Percentiles rank a stretch among this genome's conserved stretches.
Conservation (phyloP, 2,329 filamentous ascomycete genomes). For the Claviceps sp. region DNA sequence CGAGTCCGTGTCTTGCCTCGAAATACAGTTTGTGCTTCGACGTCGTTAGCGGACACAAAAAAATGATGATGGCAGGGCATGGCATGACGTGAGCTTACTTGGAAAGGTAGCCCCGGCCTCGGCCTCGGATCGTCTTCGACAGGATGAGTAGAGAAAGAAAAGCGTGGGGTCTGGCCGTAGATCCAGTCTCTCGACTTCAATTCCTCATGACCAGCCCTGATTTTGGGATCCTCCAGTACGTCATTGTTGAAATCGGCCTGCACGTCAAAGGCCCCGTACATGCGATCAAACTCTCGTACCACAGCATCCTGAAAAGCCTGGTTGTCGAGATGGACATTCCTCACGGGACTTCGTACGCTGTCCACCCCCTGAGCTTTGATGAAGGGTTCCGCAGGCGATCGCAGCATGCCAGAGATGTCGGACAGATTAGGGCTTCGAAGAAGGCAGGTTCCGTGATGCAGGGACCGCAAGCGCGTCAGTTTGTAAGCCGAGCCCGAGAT, state of each 20-base stretch:
- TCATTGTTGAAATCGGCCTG: conserved; percentile 33
- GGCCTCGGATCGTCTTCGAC: conserved; percentile 44
- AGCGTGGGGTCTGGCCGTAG: conserved; percentile 75
- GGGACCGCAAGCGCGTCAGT: conserved; percentile 61
- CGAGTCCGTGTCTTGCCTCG: conserved; percentile 23
- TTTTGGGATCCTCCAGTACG: conserved; percentile 30
- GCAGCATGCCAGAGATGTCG: conserved; percentile 55
- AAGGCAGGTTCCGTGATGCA: conserved; percentile 90
- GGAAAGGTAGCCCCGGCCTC: conserved; percentile 34
- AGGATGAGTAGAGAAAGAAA: conserved; percentile 53
- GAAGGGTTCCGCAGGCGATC: conserved; percentile 63
- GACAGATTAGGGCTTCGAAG: conserved; percentile 62
- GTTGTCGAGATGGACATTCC: conserved; percentile 53
- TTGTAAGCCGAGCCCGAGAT: conserved; percentile 94
- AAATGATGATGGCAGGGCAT: neutral
- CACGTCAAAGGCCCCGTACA: conserved; percentile 43
- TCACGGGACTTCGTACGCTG: conserved; percentile 74
- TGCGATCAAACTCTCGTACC: conserved; percentile 47
- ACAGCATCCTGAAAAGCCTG: conserved; percentile 41
- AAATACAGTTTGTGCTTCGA: conserved; percentile 20
- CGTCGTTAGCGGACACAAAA: neutral
- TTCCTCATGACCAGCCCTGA: conserved; percentile 27
- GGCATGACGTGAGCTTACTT: conserved; percentile 21
- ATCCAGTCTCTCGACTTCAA: conserved; percentile 56
- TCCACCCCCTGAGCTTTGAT: conserved; percentile 78